These are phyloP conservation scores for Cordyceps javanica DNA, from an alignment of 2,329 filamentous ascomycete species.

Conservation along the genomic window DNA sequence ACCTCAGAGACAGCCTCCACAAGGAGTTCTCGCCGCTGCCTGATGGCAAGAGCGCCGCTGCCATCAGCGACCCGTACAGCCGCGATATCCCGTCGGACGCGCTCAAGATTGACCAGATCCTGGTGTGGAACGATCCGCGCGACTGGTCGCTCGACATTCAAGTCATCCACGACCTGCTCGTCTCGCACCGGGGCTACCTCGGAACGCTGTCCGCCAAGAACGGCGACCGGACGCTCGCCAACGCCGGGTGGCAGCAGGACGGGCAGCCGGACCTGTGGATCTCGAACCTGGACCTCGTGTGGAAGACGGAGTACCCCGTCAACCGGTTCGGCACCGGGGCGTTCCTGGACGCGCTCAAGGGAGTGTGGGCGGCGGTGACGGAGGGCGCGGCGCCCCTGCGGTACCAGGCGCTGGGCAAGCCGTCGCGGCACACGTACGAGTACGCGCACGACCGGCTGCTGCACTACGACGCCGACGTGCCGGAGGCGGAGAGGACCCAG, in stretches of 20 bases:
- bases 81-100: slow-evolving; percentile 31
- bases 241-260: slow-evolving; percentile 76
- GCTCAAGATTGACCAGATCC: slow-evolving; percentile 80
- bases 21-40: slow-evolving; percentile 24
- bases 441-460: slow-evolving; percentile 73
- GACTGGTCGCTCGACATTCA: slow-evolving; percentile 93
- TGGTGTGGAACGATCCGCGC: slow-evolving; percentile 92
- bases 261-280: slow-evolving; percentile 78
- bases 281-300: slow-evolving; percentile 84
- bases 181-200: slow-evolving; percentile 71
- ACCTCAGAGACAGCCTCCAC: slow-evolving; percentile 26
- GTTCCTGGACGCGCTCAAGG: slow-evolving; percentile 75
- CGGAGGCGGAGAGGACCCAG: slow-evolving; percentile 15
- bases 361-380: slow-evolving; percentile 71
- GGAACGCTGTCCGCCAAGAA: slow-evolving; percentile 76
- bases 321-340: slow-evolving; percentile 88
- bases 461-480: slow-evolving; percentile 30
- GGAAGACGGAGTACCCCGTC: slow-evolving; percentile 78
- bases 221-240: slow-evolving; percentile 55
- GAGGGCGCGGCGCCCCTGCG: slow-evolving; percentile 47
- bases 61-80: slow-evolving; percentile 27
- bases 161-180: slow-evolving; percentile 73
- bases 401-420: slow-evolving; percentile 76
- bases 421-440: slow-evolving; percentile 67
- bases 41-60: slow-evolving; percentile 27